Evolutionary conservation across 2,329 filamentous ascomycete genomes (phyloP).

Genomic region (Colletotrichum tropicale): DNA sequence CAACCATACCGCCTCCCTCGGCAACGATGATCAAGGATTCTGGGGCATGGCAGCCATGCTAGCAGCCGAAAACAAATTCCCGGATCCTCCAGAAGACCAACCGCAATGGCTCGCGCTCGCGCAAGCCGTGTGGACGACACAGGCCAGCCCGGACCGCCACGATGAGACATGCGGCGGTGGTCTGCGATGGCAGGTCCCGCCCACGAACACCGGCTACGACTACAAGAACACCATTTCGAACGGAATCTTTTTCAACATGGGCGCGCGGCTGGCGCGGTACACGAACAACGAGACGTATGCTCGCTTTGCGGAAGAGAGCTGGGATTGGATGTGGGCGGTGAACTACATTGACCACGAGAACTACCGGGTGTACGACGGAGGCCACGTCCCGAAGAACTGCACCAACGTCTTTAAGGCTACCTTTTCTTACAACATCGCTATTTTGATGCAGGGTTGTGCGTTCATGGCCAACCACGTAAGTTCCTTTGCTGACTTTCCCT

Average conservation of each 20-base stretch:
- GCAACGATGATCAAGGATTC: slow-evolving; percentile 71
- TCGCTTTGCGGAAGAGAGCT: slow-evolving; percentile 67
- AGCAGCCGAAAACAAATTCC: slow-evolving; percentile 62
- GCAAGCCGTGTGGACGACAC: slow-evolving; percentile 67
- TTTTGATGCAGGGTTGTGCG: slow-evolving; percentile 59
- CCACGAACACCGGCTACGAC: slow-evolving; percentile 75
- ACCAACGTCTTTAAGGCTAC: slow-evolving; percentile 54
- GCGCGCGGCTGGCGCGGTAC: slow-evolving; percentile 74
- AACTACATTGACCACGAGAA: slow-evolving; percentile 56
- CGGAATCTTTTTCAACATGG: slow-evolving; percentile 67
- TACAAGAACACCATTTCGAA: slow-evolving; percentile 74
- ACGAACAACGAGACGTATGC: slow-evolving; percentile 69
- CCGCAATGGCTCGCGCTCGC: slow-evolving; percentile 63
- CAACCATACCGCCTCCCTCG: slow-evolving; percentile 56
- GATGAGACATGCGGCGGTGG: slow-evolving; percentile 58
- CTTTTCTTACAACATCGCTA: slow-evolving; percentile 60
- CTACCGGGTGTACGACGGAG: slow-evolving; percentile 66
- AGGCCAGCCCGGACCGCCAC: slow-evolving; percentile 62
- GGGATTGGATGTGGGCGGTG: slow-evolving; percentile 60
- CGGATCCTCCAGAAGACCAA: slow-evolving; percentile 52
- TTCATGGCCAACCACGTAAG: slow-evolving; percentile 60
- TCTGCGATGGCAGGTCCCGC: slow-evolving; percentile 78
- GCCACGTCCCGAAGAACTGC: slow-evolving; percentile 55
- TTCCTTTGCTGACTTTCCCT: background rate
- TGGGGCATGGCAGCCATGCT: slow-evolving; percentile 70